Base-by-base conservation (phyloP, 768 basidiomycete genomes). In the Mycena venus region DNA sequence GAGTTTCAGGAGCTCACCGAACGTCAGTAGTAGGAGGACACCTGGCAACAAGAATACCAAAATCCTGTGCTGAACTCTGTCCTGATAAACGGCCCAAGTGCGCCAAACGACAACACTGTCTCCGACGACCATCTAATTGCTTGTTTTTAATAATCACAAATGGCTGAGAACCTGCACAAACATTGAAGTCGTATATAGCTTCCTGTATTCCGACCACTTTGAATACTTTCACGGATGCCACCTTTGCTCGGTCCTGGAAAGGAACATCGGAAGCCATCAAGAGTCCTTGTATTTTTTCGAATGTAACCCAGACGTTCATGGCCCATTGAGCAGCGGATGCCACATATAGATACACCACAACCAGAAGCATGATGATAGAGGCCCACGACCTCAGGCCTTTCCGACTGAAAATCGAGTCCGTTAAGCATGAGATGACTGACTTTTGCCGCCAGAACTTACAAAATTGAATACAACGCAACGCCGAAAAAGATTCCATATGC, bases 291-390 rank as follows among this genome's bases (percentile, higher is more conserved):
- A 60, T 70, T 15, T 60, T 19, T 60, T 31, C 53, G 68, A 70
- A 25, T 36, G 58, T 68, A 47, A 58, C 58, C 59, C 58, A 60
- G 58, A 53, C n/a, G 68, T 70, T 61, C 59, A 70, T 51, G 34
- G 68, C 68, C 68, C 68, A 70, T 62, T 61, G 68, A 53, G 59
- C 55, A 55, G 60, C 68, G 60, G 68, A 70, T 55, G 68, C 59
- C 34, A 62, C 68, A 62, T 70, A 70, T 38, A 70, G 60, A 62
- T 70, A 70, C 25, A 70, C 60, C 49, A 70, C 68, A 70, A 70
- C 68, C 59, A 70, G 25, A 62, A 70, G 68, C 68, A 70, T 70
- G 60, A 70, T 62, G 59, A 70, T 61, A 27, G 68, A 11, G 68
- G 38, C 31, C 47, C 68, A 34, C 40, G 59, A 51, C 32, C 34